Evolutionary conservation across 208 protist genomes (phyloP), one percentile per base, ranked within the genome.

Genomic region (Vickermania ingenoplastis): DNA sequence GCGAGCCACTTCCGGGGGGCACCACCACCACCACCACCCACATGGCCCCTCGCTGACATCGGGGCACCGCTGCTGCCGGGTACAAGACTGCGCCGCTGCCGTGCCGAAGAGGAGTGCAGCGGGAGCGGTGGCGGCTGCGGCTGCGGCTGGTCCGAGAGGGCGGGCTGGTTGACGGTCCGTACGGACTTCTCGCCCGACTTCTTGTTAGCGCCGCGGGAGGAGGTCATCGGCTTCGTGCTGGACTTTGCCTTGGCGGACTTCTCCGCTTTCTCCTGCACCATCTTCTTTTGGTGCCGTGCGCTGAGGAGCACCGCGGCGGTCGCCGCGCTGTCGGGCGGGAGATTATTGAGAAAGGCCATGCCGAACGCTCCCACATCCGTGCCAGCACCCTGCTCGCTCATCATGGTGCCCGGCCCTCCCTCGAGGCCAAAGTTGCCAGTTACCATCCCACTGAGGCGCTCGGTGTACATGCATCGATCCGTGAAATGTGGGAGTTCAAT

Each of bases 401-500:
- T 45, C 11, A 45, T 7, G 36, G 36, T 45, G 36, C 36, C 36
- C 11, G 36, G 36, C 11, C 50, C 54, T 7, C 67, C 65, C 5
- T 59, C 61, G 1, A 77, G 53, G 21, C 69, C 73, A 7, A 2
- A 56, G 54, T 67, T 50, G 41, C 73, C 66, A 48, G 69, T 78
- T 62, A 77, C 78, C 58, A 84, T 71, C 14, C 69, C 63, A 0
- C 51, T 25, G 17, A 61, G 48, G 31, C 67, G 72, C 57, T 93
- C 82, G 2, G 79, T 69, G 71, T 79, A 90, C 56, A 86, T 65
- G 25, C 54, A 48, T 53, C 77, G 59, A 57, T 89, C 76, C 21
- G 82, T 89, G 62, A 92, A 92, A 63, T 95, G 75, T 7, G 82
- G 73, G 31, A 92, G 70, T 68, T 95, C 84, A 0, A 91, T 69